Conservation (phyloP, 139 green algal species). For the Tetradesmus lagerheimii region DNA sequence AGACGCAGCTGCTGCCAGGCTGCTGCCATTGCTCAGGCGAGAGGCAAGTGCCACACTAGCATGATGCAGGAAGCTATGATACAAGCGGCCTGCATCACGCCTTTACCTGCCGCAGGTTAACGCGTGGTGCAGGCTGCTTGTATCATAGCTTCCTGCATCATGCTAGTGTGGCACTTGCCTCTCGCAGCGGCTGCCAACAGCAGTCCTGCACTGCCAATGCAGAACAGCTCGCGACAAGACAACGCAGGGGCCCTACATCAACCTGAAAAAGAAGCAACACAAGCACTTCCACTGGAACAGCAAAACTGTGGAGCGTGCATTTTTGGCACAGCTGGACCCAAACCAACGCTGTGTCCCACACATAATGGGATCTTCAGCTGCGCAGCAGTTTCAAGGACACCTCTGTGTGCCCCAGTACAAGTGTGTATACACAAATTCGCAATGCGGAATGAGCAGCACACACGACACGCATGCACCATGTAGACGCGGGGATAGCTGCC, state of each 20-base stretch:
- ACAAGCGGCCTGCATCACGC: no score
- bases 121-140: no score
- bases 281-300: neutral
- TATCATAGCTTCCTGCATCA: no score
- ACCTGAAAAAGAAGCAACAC: neutral
- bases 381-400: neutral
- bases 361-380: neutral
- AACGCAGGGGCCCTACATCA: neutral
- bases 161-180: no score
- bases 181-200: no score
- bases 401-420: neutral
- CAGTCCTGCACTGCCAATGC: no score
- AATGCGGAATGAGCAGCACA: neutral
- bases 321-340: neutral
- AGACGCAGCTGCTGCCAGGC: neutral
- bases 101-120: no score
- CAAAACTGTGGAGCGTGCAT: neutral
- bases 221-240: neutral
- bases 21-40: no score
- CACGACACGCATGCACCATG: neutral
- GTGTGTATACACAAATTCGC: neutral
- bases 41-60: no score
- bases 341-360: neutral
- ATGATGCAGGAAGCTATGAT: no score
- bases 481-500: neutral